A percentile compares a stretch with the other conserved stretches of the same genome.
Conservation (phyloP, 2,329 filamentous ascomycete species). For the Knufia fluminis region DNA sequence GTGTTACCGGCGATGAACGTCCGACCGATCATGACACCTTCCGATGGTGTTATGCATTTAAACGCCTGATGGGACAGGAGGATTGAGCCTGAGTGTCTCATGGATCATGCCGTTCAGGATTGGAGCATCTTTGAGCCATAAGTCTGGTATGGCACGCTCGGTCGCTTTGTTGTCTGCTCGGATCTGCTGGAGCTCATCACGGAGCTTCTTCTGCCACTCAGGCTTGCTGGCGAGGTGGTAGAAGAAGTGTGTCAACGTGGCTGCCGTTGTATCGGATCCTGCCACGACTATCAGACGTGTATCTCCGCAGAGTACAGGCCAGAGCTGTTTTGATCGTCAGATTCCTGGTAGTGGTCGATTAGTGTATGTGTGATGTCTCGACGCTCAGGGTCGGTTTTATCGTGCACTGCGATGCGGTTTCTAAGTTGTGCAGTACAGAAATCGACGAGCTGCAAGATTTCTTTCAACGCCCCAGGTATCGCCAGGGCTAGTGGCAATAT, state of each 20-base stretch:
- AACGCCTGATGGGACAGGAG: conserved; percentile 31
- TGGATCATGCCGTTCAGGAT: conserved; percentile 30
- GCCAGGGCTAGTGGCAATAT: conserved; percentile 16
- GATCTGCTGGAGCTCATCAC: conserved; percentile 5
- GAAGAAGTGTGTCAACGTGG: conserved; percentile 33
- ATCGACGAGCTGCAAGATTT: conserved; percentile 28
- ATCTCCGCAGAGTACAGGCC: conserved; percentile 24
- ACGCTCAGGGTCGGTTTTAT: conserved; percentile 13
- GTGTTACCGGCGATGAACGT: conserved; percentile 27
- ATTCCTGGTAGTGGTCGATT: conserved; percentile 21
- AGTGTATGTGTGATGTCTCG: conserved; percentile 24
- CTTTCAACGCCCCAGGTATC: conserved; percentile 28
- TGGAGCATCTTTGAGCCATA: conserved; percentile 8
- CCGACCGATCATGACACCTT: conserved; percentile 30
- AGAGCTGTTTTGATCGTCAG: conserved; percentile 16
- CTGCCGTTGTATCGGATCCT: conserved; percentile 34
- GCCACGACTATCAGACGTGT: conserved; percentile 26
- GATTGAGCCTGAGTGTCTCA: conserved; percentile 36
- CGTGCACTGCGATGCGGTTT: conserved; percentile 25
- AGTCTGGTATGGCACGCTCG: neutral
- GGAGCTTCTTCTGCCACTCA: conserved; percentile 17
- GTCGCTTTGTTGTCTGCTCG: neutral
- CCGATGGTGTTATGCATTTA: conserved; percentile 30
- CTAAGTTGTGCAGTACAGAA: conserved; percentile 29
- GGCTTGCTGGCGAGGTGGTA: conserved; percentile 30